Percentiles rank a stretch among this genome's conserved stretches.
Conservation (phyloP, 2,329 filamentous ascomycete species). For the Hypocrella siamensis region DNA sequence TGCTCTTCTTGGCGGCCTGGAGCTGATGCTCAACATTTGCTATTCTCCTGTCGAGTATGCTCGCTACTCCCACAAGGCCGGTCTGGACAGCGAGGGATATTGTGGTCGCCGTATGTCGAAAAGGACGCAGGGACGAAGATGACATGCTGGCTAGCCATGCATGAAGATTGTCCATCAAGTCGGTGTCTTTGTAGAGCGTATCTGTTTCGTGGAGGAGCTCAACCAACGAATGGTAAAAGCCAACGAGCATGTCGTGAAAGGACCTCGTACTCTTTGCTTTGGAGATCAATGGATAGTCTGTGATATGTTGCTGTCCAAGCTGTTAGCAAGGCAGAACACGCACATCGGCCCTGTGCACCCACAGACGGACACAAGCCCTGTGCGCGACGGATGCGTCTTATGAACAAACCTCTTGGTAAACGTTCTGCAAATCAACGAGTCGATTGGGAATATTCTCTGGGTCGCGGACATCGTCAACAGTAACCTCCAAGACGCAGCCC, state of each 20-base stretch:
- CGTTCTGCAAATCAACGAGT: slow-evolving; percentile 71
- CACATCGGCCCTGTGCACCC: too few relatives aligned
- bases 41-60: slow-evolving; percentile 53
- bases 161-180: slow-evolving; percentile 76
- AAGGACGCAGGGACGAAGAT: slow-evolving; percentile 71
- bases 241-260: slow-evolving; percentile 63
- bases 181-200: slow-evolving; percentile 58
- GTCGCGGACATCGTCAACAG: slow-evolving; percentile 72
- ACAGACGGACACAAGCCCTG: too few relatives aligned
- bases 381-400: too few relatives aligned
- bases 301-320: slow-evolving; percentile 46
- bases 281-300: slow-evolving; percentile 83
- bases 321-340: slow-evolving; percentile 11
- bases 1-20: slow-evolving; percentile 55
- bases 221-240: slow-evolving; percentile 67
- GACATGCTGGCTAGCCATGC: slow-evolving; percentile 87
- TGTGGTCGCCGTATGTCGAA: slow-evolving; percentile 85
- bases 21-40: slow-evolving; percentile 66
- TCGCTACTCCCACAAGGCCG: slow-evolving; percentile 58
- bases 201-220: slow-evolving; percentile 69
- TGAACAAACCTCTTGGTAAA: slow-evolving; percentile 68
- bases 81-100: slow-evolving; percentile 68
- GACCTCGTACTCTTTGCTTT: slow-evolving; percentile 60
- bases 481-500: slow-evolving; percentile 67
- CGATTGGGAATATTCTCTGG: slow-evolving; percentile 71